Percentiles rank a stretch among this genome's conserved stretches.
Conservation (phyloP, 129 eudicot genomes). For the Kitagawia praeruptora region DNA sequence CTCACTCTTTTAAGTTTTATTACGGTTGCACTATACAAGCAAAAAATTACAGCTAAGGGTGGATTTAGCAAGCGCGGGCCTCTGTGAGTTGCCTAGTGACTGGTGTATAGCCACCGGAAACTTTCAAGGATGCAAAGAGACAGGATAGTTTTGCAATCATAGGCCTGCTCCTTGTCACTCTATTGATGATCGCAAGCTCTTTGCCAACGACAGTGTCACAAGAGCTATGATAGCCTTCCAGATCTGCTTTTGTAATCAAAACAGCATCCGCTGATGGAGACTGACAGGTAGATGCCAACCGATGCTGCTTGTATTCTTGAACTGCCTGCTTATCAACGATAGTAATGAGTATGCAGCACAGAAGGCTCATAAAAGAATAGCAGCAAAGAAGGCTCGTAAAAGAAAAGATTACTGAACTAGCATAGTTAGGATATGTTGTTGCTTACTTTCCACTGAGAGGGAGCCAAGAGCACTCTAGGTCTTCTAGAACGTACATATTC, state of each 20-base stretch:
- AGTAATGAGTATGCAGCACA: not conserved
- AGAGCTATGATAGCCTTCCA: slow-evolving; percentile 75
- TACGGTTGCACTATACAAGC: not conserved
- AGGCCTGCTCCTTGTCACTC: slow-evolving; percentile 34
- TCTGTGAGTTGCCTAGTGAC: slow-evolving; percentile 49
- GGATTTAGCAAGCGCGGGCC: slow-evolving; percentile 53
- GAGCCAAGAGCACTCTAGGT: slow-evolving; percentile 83
- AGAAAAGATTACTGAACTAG: not conserved
- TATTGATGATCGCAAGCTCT: slow-evolving; percentile 32
- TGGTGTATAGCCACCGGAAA: slow-evolving; percentile 38
- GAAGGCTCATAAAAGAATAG: not conserved
- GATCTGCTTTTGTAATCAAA: slow-evolving; percentile 74
- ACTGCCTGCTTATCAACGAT: slow-evolving; percentile 53
- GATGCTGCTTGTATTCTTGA: slow-evolving; percentile 54
- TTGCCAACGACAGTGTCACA: slow-evolving; percentile 24
- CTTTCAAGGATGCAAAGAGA: slow-evolving; percentile 57
- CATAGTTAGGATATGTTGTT: not conserved
- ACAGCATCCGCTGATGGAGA: slow-evolving; percentile 65
- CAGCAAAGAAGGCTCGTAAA: not conserved
- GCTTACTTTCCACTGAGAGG: slow-evolving; percentile 74
- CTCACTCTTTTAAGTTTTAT: slow-evolving; percentile 3
- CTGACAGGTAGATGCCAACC: slow-evolving; percentile 20
- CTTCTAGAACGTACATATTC: slow-evolving; percentile 73
- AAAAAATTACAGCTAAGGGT: not conserved
- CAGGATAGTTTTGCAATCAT: slow-evolving; percentile 68